phyloP scores from a whole-genome alignment of 306 rosid species.

The Medicago arabica region DNA sequence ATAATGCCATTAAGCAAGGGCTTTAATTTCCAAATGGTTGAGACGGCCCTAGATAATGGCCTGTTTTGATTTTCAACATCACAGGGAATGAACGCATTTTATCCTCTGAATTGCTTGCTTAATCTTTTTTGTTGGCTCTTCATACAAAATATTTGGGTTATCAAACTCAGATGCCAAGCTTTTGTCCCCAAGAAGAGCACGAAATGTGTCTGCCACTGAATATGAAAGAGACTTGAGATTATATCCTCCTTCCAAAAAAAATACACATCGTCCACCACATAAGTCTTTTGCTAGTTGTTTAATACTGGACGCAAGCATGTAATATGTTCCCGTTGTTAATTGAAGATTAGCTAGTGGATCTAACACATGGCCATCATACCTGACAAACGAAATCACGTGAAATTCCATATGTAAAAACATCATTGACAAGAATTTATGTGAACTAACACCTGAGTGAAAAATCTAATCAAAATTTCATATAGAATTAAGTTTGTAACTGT shows the following conservation, averaged over 20 bases:
- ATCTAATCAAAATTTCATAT: constrained; percentile 28
- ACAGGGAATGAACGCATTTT: constrained; percentile 64
- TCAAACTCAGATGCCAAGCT: constrained; percentile 84
- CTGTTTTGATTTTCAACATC: constrained; percentile 40
- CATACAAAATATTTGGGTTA: constrained; percentile 72
- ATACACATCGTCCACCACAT: constrained; percentile 75
- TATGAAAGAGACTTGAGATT: constrained; percentile 80
- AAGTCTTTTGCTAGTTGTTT: constrained; percentile 78
- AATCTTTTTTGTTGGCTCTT: constrained; percentile 76
- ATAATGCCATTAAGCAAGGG: background rate
- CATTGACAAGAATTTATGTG: constrained; percentile 12
- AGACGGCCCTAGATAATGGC: background rate
- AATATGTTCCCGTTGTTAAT: constrained; percentile 88
- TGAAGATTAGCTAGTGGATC: constrained; percentile 86
- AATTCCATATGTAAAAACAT: background rate
- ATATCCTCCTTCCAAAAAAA: constrained; percentile 95
- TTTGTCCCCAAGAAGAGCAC: constrained; percentile 80
- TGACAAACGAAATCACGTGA: constrained; percentile 41
- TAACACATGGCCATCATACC: constrained; percentile 90
- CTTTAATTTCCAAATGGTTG: no score
- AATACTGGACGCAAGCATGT: constrained; percentile 79
- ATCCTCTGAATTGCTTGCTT: constrained; percentile 70
- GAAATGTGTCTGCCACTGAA: constrained; percentile 83
- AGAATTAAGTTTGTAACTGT: constrained; percentile 21
- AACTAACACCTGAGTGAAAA: constrained; percentile 6